phyloP scores from a whole-genome alignment of 176 grass and related monocot species.

The Pontederia crassipes region DNA sequence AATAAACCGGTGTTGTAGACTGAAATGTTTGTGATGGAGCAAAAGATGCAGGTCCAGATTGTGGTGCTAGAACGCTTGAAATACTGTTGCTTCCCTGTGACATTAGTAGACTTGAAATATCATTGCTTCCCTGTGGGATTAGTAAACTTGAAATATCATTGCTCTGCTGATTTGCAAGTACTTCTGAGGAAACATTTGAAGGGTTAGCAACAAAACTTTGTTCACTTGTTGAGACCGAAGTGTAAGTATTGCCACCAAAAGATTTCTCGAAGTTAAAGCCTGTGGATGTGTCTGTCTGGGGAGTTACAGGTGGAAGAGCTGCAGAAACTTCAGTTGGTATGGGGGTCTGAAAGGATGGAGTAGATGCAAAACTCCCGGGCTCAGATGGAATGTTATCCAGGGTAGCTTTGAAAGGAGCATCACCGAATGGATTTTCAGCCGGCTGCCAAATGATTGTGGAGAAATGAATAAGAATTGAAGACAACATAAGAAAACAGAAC shows the following conservation, averaged over 20 bases:
- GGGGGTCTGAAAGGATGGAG: conserved; percentile 36
- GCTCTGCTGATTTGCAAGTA: neutral
- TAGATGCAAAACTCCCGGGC: conserved; percentile 37
- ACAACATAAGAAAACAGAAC: neutral
- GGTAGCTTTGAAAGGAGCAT: conserved; percentile 67
- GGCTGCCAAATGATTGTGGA: conserved; percentile 23
- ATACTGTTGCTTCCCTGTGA: neutral
- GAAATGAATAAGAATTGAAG: neutral
- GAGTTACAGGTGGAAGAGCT: conserved; percentile 12
- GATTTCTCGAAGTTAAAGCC: conserved; percentile 74
- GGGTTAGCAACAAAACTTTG: conserved; percentile 42
- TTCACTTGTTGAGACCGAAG: conserved; percentile 18
- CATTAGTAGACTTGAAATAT: conserved; percentile 1
- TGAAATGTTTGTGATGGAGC: conserved; percentile 22
- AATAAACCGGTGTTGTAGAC: conserved; percentile 18
- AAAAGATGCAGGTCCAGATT: conserved; percentile 24
- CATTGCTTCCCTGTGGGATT: neutral
- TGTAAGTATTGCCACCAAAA: conserved; percentile 56
- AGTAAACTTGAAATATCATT: conserved; percentile 1
- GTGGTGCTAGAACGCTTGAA: conserved; percentile 9
- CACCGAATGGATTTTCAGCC: conserved; percentile 83
- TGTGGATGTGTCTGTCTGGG: conserved; percentile 26
- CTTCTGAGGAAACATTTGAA: conserved; percentile 22
- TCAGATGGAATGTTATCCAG: conserved; percentile 35
- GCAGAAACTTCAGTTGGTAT: conserved; percentile 10